Base-by-base conservation (phyloP, 257 asterid genomes). In the Forsythia suspensa region DNA sequence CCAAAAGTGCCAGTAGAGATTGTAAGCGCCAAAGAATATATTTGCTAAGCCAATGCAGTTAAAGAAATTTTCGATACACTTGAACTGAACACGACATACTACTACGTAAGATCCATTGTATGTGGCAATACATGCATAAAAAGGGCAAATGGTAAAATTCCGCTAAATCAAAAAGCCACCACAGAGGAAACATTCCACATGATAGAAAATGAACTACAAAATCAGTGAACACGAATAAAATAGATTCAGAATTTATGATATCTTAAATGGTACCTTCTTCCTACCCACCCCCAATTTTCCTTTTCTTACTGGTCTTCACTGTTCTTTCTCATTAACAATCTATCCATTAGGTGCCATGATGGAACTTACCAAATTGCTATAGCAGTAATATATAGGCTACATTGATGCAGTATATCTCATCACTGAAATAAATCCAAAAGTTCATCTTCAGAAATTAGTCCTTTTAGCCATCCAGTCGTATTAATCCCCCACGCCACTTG, bases 1-100 rank as follows among this genome's bases (percentile, higher is more conserved):
- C 83, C 73, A 80, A 83, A 75, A 43, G 82, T 29, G 15, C 39
- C 65, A 66, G 75, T 20, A 52, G 75, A 71, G 16, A 34, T 42
- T 18, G 43, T 76, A 55, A 82, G 80, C 57, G 55, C 16, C 43
- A 8, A 57, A n/a, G 24, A 20, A 66, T 69, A 21, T 70, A 41
- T 21, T 9, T 21, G 18, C 71, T 24, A 70, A 70, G 38, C 34
- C 52, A 41, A 65, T 43, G 75, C 72, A 52, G 12, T 66, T 63
- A 46, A 20, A 69, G 13, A 57, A 37, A 74, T 1, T 48, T 2
- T 5, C 55, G 5, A 72, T 6, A 16, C 66, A 76, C 38, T 18
- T 52, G 24, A 24, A 70, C 61, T 12, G 34, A 5, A 34, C 57
- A 48, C 34, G 34, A 29, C 2, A 29, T 29, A 29, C 34, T 13